phyloP scores from a whole-genome alignment of 306 rosid genomes.

The Carpinus fangiana region DNA sequence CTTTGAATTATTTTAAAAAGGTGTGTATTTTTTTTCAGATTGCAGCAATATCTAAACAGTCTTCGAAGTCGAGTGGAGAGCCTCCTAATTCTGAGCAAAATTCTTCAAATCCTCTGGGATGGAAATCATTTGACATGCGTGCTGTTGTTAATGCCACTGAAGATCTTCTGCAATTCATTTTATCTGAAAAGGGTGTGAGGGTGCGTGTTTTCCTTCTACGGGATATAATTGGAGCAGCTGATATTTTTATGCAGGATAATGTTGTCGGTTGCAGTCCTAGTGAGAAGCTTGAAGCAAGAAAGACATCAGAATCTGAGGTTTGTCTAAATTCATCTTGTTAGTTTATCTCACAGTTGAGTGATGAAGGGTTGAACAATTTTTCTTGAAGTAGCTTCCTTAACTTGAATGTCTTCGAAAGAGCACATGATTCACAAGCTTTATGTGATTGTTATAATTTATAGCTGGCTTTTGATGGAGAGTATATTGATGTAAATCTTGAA shows the following conservation, averaged over 20 bases:
- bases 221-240: slow-evolving; percentile 72
- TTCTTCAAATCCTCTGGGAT: slow-evolving; percentile 50
- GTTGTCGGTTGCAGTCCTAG: slow-evolving; percentile 42
- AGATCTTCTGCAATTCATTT: slow-evolving; percentile 74
- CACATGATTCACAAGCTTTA: background rate
- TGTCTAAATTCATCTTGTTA: background rate
- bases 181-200: slow-evolving; percentile 83
- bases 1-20: slow-evolving; percentile 11
- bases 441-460: background rate
- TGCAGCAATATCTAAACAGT: slow-evolving; percentile 93
- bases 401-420: background rate
- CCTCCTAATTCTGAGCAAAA: slow-evolving; percentile 42
- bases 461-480: background rate
- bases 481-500: background rate
- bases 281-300: slow-evolving; percentile 44
- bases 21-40: slow-evolving; percentile 57
- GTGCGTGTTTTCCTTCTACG: slow-evolving; percentile 83
- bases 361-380: background rate
- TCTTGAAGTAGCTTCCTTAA: background rate
- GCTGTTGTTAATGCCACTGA: slow-evolving; percentile 89
- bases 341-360: background rate
- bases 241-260: slow-evolving; percentile 68
- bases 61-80: slow-evolving; percentile 62
- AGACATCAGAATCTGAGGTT: slow-evolving; percentile 50
- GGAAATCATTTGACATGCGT: slow-evolving; percentile 85